Percentiles rank a stretch among this genome's conserved stretches.
These are phyloP conservation scores for Xylaria castorea DNA, from an alignment of 495 filamentous ascomycete species.

Conservation along the genomic window DNA sequence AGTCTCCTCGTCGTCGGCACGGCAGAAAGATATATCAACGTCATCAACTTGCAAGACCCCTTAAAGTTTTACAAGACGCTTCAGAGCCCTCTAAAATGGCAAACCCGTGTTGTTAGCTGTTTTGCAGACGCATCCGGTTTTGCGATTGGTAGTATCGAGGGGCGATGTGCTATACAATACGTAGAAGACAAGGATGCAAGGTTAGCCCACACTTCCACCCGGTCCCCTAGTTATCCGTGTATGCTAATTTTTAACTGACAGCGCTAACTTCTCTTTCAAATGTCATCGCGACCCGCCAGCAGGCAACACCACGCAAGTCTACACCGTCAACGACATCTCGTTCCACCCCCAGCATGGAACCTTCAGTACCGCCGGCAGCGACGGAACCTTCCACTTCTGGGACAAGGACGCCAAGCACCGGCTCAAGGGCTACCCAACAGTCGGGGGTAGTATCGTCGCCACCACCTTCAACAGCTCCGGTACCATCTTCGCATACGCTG, in stretches of 20 bases:
- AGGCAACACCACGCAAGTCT: conserved; percentile 77
- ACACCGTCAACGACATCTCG: conserved; percentile 84
- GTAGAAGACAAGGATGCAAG: conserved; percentile 82
- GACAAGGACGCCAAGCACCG: conserved; percentile 88
- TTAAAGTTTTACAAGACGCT: conserved; percentile 81
- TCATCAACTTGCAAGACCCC: conserved; percentile 78
- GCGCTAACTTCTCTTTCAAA: conserved; percentile 89
- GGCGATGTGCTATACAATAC: conserved; percentile 87
- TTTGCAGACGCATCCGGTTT: conserved; percentile 85
- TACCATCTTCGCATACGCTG: conserved; percentile 85
- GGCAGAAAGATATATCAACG: conserved; percentile 87
- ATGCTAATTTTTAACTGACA: conserved; percentile 35
- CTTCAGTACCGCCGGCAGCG: conserved; percentile 87
- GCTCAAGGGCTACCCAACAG: conserved; percentile 85
- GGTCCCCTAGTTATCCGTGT: neutral
- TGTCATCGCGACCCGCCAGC: conserved; percentile 82
- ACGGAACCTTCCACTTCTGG: conserved; percentile 91
- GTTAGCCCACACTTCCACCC: conserved; percentile 36
- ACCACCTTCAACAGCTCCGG: conserved; percentile 79
- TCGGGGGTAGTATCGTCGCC: conserved; percentile 79
- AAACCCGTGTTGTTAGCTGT: conserved; percentile 84
- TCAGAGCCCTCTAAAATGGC: conserved; percentile 85
- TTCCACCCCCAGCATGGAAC: conserved; percentile 84
- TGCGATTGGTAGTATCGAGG: conserved; percentile 87
- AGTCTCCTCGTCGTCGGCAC: conserved; percentile 82